Evolutionary conservation across 2,329 filamentous ascomycete genomes (phyloP), one percentile per base, ranked within the genome.

Genomic region (Lasiodiplodia citricola): DNA sequence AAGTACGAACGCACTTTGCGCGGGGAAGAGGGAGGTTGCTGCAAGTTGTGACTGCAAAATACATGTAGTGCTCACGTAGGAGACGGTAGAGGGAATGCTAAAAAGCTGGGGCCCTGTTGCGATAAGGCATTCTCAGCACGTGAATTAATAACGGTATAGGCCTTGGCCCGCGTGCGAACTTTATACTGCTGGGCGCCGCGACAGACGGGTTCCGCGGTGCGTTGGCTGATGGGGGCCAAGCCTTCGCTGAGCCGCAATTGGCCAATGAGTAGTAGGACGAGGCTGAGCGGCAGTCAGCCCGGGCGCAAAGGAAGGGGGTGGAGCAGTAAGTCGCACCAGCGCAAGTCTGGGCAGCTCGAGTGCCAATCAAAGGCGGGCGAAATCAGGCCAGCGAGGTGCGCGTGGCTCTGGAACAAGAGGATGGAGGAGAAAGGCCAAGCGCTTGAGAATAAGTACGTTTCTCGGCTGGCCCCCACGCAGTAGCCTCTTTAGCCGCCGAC

Each of bases 381-480:
- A 21, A n/a, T 37, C 28, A 8, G 31, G 23, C 54, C 16, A 35
- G 21, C n/a, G 23, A 23, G 37, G 56, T 25, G 10, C 16, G 35
- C 10, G 56, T 44, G 56, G 56, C 56, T 38, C 13, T 56, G 31
- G 23, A 21, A 21, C 21, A 21, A 56, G 54, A 38, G 54, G 18
- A n/a, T 2, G 16, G 21, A 2, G 23, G 23, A 21, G 55, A 21
- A 16, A 38, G 18, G 56, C 37, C 28, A 56, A 28, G 55, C 55
- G n/a, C 7, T n/a, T 16, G 18, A 23, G 55, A 57, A 44, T 44
- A 62, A 47, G 47, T 62, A 50, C 38, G 23, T 62, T 62, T 62
- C 57, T 50, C 41, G 57, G 38, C 38, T 62, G 38, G 38, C 57
- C 38, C 57, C 57, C 25, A 47, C 55, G 35, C 55, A 58, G 55